Conservation (phyloP, 129 eudicot genomes). For the Flaveria sonorensis region DNA sequence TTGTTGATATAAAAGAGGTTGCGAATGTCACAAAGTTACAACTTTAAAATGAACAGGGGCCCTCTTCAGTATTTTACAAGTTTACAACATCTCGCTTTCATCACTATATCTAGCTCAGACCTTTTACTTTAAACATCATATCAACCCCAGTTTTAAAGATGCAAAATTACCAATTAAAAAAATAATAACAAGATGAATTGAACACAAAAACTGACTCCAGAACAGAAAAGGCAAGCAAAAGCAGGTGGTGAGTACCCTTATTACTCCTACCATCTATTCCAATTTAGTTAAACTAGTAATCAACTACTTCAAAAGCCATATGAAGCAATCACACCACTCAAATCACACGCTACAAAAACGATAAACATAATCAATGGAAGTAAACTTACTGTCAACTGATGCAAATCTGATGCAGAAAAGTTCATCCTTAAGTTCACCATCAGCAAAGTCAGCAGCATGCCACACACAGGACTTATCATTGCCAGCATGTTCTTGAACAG, state of each 20-base stretch:
- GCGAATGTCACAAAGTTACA: conserved; percentile 74
- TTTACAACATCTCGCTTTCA: conserved; percentile 30
- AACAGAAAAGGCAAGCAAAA: conserved; percentile 1
- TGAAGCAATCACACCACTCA: background rate
- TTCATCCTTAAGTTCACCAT: conserved; percentile 66
- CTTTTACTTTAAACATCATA: conserved; percentile 91
- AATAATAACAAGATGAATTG: background rate
- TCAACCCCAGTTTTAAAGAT: conserved; percentile 44
- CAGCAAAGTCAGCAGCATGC: conserved; percentile 20
- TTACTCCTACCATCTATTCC: background rate
- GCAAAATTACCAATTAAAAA: background rate
- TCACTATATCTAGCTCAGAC: conserved; percentile 69
- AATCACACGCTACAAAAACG: background rate
- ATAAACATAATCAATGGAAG: background rate
- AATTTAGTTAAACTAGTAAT: background rate
- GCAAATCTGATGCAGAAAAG: conserved; percentile 60
- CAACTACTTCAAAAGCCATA: background rate
- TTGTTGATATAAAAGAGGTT: conserved; percentile 74
- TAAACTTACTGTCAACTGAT: conserved; percentile 59
- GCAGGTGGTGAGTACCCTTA: background rate
- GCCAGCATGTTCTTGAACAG: conserved; percentile 60
- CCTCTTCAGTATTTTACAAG: conserved; percentile 50
- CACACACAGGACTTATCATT: conserved; percentile 20
- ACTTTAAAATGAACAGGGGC: conserved; percentile 84
- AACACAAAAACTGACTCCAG: background rate